Base-by-base conservation (phyloP, 1,284 basidiomycete genomes). In the Vanrija pseudolonga region DNA sequence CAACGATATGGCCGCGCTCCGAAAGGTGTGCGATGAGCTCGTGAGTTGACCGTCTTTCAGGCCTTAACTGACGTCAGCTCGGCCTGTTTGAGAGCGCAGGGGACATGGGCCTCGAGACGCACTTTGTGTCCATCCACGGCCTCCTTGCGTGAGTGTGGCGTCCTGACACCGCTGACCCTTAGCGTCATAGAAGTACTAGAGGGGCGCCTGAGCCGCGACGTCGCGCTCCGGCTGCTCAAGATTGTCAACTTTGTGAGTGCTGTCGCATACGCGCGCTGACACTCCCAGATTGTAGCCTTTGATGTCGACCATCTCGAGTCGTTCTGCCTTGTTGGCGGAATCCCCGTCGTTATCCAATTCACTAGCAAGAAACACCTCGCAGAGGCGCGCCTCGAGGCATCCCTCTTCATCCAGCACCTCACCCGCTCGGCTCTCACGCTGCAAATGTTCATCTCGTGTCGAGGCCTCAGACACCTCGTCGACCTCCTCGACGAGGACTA, bases 381-480 rank as follows among this genome's bases (percentile, higher is more conserved):
- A 17, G 93, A 97, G 68, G 95, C 92, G 63, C 85, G 95, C 42
- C 77, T 90, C n/a, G 90, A 98, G 72, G 94, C 94, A 0, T 96
- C 95, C 1, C 86, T 90, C 64, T 97, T 98, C 74, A 89, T 98
- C 53, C 88, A 89, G 45, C 79, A 95, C 24, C 83, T 98, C 44
- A 91, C 94, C 59, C 89, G 91, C 0, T 96, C 92, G 6, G 86
- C 92, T 5, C 77, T 97, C 57, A 98, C 95, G 14, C 77, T 97
- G 43, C 93, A 97, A 72, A 97, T 96, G 93, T 96, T 97, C 77
- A 95, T 97, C 63, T 90, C 90, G 87, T 91, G 93, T 70, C 91
- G 93, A 32, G 93, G 93, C 6, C 80, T 97, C 53, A 91, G 90
- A 69, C 89, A 94, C 28, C 83, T 98, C 0, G 94, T 98, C 6